phyloP scores from a whole-genome alignment of 2,329 filamentous ascomycete species.

The Cytospora schulzeri region DNA sequence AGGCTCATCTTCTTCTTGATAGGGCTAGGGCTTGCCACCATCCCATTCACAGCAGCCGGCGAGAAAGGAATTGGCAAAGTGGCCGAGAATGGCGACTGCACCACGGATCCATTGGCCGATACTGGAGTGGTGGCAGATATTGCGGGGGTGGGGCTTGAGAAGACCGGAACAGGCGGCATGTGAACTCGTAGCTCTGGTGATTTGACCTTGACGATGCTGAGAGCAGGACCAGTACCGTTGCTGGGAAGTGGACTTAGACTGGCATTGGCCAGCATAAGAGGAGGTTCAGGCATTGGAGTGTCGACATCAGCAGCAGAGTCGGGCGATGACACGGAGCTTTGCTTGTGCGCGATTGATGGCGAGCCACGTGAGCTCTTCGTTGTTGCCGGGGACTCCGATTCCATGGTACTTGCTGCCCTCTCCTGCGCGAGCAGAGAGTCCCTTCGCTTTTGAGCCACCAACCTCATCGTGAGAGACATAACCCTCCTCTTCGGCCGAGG shows the following conservation, averaged over 20 bases:
- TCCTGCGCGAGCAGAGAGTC: slow-evolving; percentile 32
- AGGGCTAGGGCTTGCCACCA: slow-evolving; percentile 56
- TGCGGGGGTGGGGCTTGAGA: slow-evolving; percentile 44
- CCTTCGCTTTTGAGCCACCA: slow-evolving; percentile 37
- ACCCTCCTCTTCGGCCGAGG: slow-evolving; percentile 47
- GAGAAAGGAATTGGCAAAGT: slow-evolving; percentile 48
- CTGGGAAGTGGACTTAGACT: slow-evolving; percentile 15
- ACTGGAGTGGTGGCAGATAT: slow-evolving; percentile 47
- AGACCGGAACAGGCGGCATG: slow-evolving; percentile 57
- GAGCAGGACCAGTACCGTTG: slow-evolving; percentile 26
- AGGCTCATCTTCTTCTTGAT: slow-evolving; percentile 69
- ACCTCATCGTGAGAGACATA: slow-evolving; percentile 52
- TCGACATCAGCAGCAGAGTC: slow-evolving; percentile 31
- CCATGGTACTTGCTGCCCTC: slow-evolving; percentile 41
- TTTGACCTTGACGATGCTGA: slow-evolving; percentile 38
- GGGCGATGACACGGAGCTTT: slow-evolving; percentile 17
- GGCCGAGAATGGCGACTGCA: slow-evolving; percentile 54
- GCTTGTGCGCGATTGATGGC: slow-evolving; percentile 19
- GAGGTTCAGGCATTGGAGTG: slow-evolving; percentile 40
- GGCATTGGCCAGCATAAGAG: slow-evolving; percentile 34
- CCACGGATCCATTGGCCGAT: slow-evolving; percentile 46
- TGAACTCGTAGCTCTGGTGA: slow-evolving; percentile 56
- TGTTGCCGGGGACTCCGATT: slow-evolving; percentile 43
- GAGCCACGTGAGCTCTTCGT: slow-evolving; percentile 31
- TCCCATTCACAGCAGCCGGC: slow-evolving; percentile 45